Evolutionary conservation across 768 basidiomycete species (phyloP), one percentile per base, ranked within the genome.

Genomic region (Xerocomus potaroensis): DNA sequence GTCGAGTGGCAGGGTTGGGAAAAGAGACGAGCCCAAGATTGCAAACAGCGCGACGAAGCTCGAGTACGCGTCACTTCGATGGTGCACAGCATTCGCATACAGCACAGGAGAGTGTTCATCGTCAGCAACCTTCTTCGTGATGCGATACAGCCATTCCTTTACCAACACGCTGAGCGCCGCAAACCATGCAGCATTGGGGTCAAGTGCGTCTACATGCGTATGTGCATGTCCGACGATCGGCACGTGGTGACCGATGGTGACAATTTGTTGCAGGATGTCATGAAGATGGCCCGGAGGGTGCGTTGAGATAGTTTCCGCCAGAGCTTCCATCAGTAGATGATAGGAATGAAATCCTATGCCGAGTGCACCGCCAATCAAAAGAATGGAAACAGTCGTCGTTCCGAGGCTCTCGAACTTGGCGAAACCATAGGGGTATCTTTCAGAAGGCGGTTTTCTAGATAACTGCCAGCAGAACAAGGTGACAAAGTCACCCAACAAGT

Each of bases 121-220:
- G 47, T 90, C 82, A 10, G 95, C 96, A 24, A 99, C 94, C 45
- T 77, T 79, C 61, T 87, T 87, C 38, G 93, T 98, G 37, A 84
- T 71, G 34, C 93, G 74, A 67, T 95, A 98, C 11, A 99, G 65
- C 84, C 87, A 97, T 66, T 99, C 96, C 63, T 99, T 99, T 50
- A 77, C 67, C 4, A 91, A 41, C 3, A 98, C 81, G 53, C 89
- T 83, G 18, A 81, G 58, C 1, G 81, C 81, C 8, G 96, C 96
- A 58, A 97, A 94, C 93, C 94, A 98, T 23, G 93, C 92, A 16
- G 96, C 96, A 61, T 98, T 93, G 33, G 91, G 87, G 62, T 96
- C 92, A 5, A 96, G 72, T 5, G 70, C 67, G 31, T 71, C 78
- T 1, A 70, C 68, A 18, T 83, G 80, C 3, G 70, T 68, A 56